A percentile compares a stretch with the other conserved stretches of the same genome.
Evolutionary conservation across 2,329 filamentous ascomycete species (phyloP).

Genomic region (Talaromyces piceae): DNA sequence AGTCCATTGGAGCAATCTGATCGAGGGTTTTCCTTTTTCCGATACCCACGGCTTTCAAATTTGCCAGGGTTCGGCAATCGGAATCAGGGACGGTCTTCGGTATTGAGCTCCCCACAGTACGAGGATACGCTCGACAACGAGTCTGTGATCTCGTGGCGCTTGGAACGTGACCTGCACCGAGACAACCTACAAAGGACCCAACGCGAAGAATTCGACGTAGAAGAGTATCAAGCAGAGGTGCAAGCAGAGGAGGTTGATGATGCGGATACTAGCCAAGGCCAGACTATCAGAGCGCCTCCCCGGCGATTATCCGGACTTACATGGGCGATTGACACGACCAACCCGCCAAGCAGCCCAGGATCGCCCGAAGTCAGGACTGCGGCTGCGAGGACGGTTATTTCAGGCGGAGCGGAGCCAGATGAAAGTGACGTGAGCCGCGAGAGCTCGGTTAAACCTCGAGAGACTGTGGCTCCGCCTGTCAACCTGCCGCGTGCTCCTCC

Average conservation of each 20-base stretch:
- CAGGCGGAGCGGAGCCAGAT: background rate
- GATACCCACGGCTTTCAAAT: slow-evolving; percentile 8
- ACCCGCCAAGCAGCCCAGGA: background rate
- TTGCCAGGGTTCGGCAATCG: slow-evolving; percentile 1
- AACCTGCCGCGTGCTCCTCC: slow-evolving; percentile 4
- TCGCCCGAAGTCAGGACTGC: slow-evolving; percentile 1
- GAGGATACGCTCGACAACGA: slow-evolving; percentile 24
- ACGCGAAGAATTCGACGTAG: background rate
- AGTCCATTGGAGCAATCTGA: slow-evolving; percentile 5
- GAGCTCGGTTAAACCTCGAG: background rate
- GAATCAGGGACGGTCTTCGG: slow-evolving; percentile 8
- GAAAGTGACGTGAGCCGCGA: slow-evolving; percentile 3
- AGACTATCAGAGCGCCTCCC: slow-evolving; percentile 30
- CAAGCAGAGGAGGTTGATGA: slow-evolving; percentile 22
- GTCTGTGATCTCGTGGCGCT: slow-evolving; percentile 26
- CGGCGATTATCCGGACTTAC: slow-evolving; percentile 20
- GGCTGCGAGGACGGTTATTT: slow-evolving; percentile 7
- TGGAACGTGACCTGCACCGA: slow-evolving; percentile 31
- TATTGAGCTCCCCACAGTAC: slow-evolving; percentile 15
- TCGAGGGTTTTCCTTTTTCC: slow-evolving; percentile 10
- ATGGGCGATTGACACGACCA: slow-evolving; percentile 6
- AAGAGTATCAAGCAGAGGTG: slow-evolving; percentile 24
- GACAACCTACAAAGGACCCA: slow-evolving; percentile 28
- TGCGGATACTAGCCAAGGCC: slow-evolving; percentile 17
- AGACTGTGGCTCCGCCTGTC: background rate